Evolutionary conservation across 306 rosid genomes (phyloP).

Genomic region (Lotus japonicus): DNA sequence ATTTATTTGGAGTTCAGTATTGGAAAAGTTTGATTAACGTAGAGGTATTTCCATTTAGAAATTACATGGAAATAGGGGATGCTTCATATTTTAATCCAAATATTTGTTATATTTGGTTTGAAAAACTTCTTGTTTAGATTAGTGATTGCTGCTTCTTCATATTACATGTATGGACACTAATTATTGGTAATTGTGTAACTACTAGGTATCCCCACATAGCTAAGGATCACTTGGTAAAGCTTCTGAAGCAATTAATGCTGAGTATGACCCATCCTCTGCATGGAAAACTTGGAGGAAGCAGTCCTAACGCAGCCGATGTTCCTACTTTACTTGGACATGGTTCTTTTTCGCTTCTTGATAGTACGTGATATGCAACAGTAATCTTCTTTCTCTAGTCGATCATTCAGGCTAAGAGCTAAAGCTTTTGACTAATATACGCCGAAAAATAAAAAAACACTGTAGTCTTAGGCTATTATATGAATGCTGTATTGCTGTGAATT

Average conservation of each 20-base stretch:
- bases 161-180: slow-evolving; percentile 5
- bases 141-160: slow-evolving; percentile 1
- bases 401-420: slow-evolving; percentile 1
- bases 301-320: slow-evolving; percentile 82
- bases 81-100: not conserved
- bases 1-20: not conserved
- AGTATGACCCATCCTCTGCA: slow-evolving; percentile 40
- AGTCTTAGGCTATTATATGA: not conserved
- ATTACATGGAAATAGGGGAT: slow-evolving; percentile 7
- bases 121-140: not conserved
- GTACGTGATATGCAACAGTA: slow-evolving; percentile 48
- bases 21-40: not conserved
- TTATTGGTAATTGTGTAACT: slow-evolving; percentile 26
- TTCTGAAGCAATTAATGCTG: slow-evolving; percentile 65
- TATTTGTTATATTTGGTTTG: slow-evolving; percentile 8
- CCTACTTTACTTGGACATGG: slow-evolving; percentile 88
- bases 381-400: slow-evolving; percentile 20
- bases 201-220: slow-evolving; percentile 75
- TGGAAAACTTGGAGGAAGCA: slow-evolving; percentile 42
- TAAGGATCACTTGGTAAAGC: slow-evolving; percentile 82
- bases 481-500: not conserved
- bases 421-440: not conserved
- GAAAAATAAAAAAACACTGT: not conserved
- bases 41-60: not conserved
- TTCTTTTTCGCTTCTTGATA: slow-evolving; percentile 71